These are phyloP conservation scores for Mycena filopes DNA, from an alignment of 768 basidiomycete genomes.

Conservation along the genomic window DNA sequence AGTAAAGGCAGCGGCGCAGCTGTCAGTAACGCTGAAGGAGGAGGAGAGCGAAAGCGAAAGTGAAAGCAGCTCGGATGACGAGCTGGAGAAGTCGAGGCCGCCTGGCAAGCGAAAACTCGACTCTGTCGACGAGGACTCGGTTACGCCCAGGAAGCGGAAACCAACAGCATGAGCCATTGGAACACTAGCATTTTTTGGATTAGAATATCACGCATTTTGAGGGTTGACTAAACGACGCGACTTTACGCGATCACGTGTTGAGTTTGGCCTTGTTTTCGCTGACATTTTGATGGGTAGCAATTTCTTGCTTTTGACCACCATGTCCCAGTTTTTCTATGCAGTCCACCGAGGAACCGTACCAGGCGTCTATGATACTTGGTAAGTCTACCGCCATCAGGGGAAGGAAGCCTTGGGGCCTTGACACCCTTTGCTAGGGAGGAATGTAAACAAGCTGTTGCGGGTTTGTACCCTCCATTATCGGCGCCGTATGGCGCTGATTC, in stretches of 20 bases:
- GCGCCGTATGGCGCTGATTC: too few relatives aligned
- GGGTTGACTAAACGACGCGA: not conserved
- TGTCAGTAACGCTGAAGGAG: not conserved
- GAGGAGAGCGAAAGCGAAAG: constrained; percentile 21
- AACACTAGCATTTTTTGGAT: constrained; percentile 2
- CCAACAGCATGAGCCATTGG: not conserved
- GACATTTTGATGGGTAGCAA: too few relatives aligned
- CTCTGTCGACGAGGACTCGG: not conserved
- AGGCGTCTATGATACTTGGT: constrained; percentile 6
- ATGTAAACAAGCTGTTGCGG: not conserved
- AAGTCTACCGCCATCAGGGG: not conserved
- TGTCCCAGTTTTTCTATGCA: not conserved
- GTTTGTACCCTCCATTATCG: not conserved
- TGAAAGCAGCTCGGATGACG: constrained; percentile 22
- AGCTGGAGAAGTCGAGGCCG: constrained; percentile 10
- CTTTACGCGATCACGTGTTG: constrained; percentile 10
- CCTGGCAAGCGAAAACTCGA: constrained; percentile 27
- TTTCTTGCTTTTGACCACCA: not conserved
- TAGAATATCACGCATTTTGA: constrained; percentile 6
- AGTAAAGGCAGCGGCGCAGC: constrained; percentile 23
- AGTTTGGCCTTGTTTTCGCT: not conserved
- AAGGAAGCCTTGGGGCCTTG: too few relatives aligned
- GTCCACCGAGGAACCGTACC: not conserved
- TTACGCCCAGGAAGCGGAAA: constrained; percentile 22
- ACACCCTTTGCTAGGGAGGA: constrained; percentile 3